Conservation (phyloP, 2,329 filamentous ascomycete species). For the Mollisiaceae sp. region DNA sequence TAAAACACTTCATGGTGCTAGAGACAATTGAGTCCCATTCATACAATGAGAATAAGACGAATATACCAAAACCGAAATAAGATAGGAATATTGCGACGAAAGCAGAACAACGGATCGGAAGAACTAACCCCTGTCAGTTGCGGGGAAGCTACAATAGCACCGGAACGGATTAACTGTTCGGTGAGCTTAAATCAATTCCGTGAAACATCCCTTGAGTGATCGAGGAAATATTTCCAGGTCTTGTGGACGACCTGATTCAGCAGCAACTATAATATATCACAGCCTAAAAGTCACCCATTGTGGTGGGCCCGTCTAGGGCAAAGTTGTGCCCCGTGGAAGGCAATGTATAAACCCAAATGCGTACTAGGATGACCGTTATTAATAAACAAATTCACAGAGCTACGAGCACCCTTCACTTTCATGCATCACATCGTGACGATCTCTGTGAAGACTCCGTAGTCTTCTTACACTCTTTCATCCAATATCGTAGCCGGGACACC, state of each 20-base stretch:
- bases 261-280: conserved; percentile 20
- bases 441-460: conserved; percentile 29
- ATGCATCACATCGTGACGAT: conserved; percentile 28
- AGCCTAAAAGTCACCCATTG: conserved; percentile 22
- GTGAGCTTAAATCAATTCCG: conserved; percentile 23
- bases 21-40: not conserved
- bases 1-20: not conserved
- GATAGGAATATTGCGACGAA: not conserved
- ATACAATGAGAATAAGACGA: not conserved
- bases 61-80: not conserved
- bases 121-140: not conserved
- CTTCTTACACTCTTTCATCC: conserved; percentile 35
- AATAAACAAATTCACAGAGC: conserved; percentile 32
- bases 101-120: not conserved
- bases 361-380: conserved; percentile 38
- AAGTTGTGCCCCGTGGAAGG: conserved; percentile 32
- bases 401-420: conserved; percentile 24
- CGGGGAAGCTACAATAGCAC: not conserved
- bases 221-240: conserved; percentile 25
- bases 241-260: conserved; percentile 26
- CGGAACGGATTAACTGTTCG: conserved; percentile 26
- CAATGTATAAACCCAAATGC: conserved; percentile 30
- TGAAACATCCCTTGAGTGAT: conserved; percentile 29
- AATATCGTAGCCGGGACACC: conserved; percentile 8
- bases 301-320: conserved; percentile 39